These are phyloP conservation scores for Dioscorea dumetorum DNA, from an alignment of 106 monocot genomes.

Conservation along the genomic window DNA sequence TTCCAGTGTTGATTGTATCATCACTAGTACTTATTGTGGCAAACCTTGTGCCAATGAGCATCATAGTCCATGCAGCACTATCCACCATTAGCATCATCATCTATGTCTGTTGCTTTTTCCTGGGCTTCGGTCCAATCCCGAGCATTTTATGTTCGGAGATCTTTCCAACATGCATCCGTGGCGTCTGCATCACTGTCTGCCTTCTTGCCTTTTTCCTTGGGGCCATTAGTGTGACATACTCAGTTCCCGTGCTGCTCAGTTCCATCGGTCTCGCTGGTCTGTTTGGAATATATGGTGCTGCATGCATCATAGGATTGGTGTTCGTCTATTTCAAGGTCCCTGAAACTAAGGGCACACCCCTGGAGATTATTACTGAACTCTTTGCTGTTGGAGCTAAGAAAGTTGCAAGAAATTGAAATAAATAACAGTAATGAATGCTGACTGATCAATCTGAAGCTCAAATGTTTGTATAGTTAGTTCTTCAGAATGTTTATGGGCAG, in stretches of 20 bases:
- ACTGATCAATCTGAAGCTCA: too few species aligned
- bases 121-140: constrained; percentile 31
- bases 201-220: constrained; percentile 16
- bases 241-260: constrained; percentile 21
- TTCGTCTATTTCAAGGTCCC: constrained; percentile 23
- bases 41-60: constrained; percentile 12
- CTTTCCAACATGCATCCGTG: constrained; percentile 26
- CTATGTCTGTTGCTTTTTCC: constrained; percentile 31
- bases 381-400: constrained; percentile 13
- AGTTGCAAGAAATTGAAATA: constrained; percentile 2
- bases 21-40: constrained; percentile 8
- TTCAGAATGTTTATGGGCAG: too few species aligned
- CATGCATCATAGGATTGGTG: constrained; percentile 15
- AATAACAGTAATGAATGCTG: too few species aligned
- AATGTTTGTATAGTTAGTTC: too few species aligned
- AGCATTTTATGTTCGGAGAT: constrained; percentile 30
- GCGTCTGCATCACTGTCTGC: constrained; percentile 22
- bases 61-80: constrained; percentile 9
- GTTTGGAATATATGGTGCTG: constrained; percentile 15
- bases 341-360: constrained; percentile 15
- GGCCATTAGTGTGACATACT: constrained; percentile 24
- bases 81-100: constrained; percentile 18
- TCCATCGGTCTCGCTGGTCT: constrained; percentile 21
- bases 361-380: constrained; percentile 15
- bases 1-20: constrained; percentile 19